Percentiles rank a stretch among this genome's conserved stretches.
Evolutionary conservation across 2,329 filamentous ascomycete genomes (phyloP).

Genomic region (Davidsoniella australis): DNA sequence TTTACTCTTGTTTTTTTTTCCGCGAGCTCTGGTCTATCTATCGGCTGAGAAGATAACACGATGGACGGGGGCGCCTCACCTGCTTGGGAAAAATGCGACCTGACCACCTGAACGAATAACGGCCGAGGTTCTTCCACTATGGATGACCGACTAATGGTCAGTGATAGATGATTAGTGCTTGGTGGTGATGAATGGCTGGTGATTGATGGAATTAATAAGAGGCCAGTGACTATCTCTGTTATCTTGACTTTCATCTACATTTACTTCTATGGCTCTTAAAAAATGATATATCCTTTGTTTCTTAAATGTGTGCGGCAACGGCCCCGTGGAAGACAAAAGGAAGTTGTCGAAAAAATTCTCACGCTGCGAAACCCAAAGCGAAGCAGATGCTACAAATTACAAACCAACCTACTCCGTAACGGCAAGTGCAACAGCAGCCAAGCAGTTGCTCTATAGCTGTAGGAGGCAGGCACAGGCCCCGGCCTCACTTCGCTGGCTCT

Average conservation of each 20-base stretch:
- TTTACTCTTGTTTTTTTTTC: neutral
- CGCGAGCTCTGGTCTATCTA: neutral
- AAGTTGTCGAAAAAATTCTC: neutral
- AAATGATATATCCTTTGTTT: neutral
- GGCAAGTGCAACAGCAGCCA: neutral
- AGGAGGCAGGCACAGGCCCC: neutral
- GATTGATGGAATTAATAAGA: neutral
- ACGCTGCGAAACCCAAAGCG: neutral
- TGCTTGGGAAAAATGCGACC: neutral
- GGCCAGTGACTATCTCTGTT: neutral
- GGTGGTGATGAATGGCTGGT: neutral
- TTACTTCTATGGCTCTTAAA: neutral
- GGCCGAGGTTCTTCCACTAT: slow-evolving; percentile 10
- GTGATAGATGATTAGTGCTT: neutral
- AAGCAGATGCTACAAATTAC: neutral
- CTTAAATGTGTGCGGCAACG: too few species aligned
- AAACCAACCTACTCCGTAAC: neutral
- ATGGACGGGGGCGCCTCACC: neutral
- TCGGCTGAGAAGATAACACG: neutral
- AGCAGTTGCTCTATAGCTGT: neutral
- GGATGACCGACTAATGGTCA: neutral
- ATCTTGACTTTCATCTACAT: neutral
- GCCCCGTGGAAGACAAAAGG: neutral
- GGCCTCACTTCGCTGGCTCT: slow-evolving; percentile 5
- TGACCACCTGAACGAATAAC: slow-evolving; percentile 12